phyloP scores from a whole-genome alignment of 192 early-diverging fungal species.

The Phlyctochytrium arcticum region DNA sequence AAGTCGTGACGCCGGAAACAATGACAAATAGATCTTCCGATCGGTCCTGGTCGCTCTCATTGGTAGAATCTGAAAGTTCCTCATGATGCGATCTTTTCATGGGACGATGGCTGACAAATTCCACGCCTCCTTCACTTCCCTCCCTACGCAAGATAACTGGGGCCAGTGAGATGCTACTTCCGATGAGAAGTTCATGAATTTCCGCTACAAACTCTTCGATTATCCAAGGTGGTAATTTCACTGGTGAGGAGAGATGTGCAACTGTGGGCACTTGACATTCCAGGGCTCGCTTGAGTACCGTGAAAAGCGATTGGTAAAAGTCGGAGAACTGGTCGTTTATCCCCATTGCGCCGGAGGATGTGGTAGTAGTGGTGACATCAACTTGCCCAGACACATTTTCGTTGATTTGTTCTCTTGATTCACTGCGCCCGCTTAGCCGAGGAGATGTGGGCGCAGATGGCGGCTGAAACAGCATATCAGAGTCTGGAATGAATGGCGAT shows the following conservation, averaged over 20 bases:
- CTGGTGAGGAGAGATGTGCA: constrained; percentile 27
- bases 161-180: constrained; percentile 4
- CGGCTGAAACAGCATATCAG: background rate
- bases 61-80: background rate
- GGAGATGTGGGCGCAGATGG: background rate
- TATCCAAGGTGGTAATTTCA: constrained; percentile 23
- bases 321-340: background rate
- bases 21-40: constrained; percentile 9
- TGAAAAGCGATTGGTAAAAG: constrained; percentile 7
- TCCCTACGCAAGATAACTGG: constrained; percentile 15
- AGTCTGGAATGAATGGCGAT: background rate
- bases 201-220: constrained; percentile 40
- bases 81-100: constrained; percentile 4
- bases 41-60: background rate
- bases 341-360: background rate
- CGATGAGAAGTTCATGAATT: constrained; percentile 25
- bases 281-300: constrained; percentile 4
- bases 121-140: background rate
- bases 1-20: constrained; percentile 7
- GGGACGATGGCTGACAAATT: constrained; percentile 13
- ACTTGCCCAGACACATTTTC: background rate
- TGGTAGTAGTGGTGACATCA: background rate
- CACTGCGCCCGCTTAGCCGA: too few relatives aligned
- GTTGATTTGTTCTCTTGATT: too few relatives aligned
- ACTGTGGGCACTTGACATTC: constrained; percentile 18